Conservation (phyloP, 1,284 basidiomycete genomes). For the Malassezia cuniculi region DNA sequence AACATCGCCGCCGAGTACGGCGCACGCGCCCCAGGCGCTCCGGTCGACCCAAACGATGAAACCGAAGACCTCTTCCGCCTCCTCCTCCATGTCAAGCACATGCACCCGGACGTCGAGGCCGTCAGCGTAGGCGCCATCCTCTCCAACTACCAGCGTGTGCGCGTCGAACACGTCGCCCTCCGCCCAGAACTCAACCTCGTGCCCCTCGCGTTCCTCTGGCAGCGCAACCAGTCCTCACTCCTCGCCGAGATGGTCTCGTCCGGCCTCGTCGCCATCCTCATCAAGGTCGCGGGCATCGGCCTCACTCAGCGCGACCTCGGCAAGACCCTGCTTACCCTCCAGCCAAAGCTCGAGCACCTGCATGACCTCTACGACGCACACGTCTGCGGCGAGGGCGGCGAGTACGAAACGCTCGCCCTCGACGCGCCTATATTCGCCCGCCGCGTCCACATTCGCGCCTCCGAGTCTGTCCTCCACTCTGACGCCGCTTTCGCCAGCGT, state of each 20-base stretch:
- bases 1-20: constrained; percentile 79
- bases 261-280: constrained; percentile 69
- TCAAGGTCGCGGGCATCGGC: constrained; percentile 94
- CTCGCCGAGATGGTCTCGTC: constrained; percentile 73
- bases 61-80: constrained; percentile 86
- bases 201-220: constrained; percentile 84
- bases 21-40: constrained; percentile 23
- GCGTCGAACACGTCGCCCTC: constrained; percentile 78
- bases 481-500: constrained; percentile 36
- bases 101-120: constrained; percentile 71
- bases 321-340: constrained; percentile 62
- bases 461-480: constrained; percentile 30
- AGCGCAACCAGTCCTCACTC: constrained; percentile 69
- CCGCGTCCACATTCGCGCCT: constrained; percentile 58
- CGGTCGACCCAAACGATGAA: constrained; percentile 57
- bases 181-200: constrained; percentile 57
- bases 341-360: constrained; percentile 59
- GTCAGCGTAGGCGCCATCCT: constrained; percentile 92
- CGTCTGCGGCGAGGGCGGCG: constrained; percentile 92
- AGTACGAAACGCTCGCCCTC: constrained; percentile 87
- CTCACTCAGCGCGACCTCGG: constrained; percentile 65
- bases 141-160: constrained; percentile 89
- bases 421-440: constrained; percentile 79
- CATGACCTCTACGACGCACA: constrained; percentile 76
- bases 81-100: constrained; percentile 54